A percentile compares a stretch with the other conserved stretches of the same genome.
Conservation (phyloP, 2,329 filamentous ascomycete genomes). For the Ophiostoma quercus region DNA sequence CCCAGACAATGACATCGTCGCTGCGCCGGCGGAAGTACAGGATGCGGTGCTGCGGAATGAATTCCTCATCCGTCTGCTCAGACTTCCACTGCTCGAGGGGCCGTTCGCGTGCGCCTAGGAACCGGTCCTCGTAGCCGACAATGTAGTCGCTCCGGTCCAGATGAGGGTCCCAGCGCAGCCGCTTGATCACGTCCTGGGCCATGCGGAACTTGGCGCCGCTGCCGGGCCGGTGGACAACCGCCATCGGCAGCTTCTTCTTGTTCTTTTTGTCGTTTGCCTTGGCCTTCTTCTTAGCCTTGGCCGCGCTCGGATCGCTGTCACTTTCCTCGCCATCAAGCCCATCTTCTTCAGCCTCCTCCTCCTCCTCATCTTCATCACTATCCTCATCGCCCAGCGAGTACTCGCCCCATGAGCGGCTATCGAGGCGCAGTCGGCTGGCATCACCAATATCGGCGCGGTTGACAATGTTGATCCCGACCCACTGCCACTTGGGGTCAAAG, state of each 20-base stretch:
- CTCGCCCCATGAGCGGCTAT: slow-evolving; percentile 47
- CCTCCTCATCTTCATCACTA: slow-evolving; percentile 38
- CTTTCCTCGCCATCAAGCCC: slow-evolving; percentile 37
- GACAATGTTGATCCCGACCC: slow-evolving; percentile 43
- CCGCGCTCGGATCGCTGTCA: slow-evolving; percentile 30
- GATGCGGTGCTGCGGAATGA: slow-evolving; percentile 61
- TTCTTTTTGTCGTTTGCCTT: slow-evolving; percentile 31
- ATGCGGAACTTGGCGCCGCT: slow-evolving; percentile 46
- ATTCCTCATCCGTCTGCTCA: slow-evolving; percentile 60
- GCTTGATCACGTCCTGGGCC: slow-evolving; percentile 54
- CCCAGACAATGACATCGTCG: slow-evolving; percentile 52
- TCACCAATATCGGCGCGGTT: slow-evolving; percentile 38
- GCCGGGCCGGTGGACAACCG: slow-evolving; percentile 20
- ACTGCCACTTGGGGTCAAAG: slow-evolving; percentile 46
- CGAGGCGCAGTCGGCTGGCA: slow-evolving; percentile 37
- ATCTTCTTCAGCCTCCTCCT: slow-evolving; percentile 35
- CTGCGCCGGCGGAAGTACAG: slow-evolving; percentile 54
- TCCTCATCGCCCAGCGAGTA: slow-evolving; percentile 44
- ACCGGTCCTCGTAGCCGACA: slow-evolving; percentile 58
- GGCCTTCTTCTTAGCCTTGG: slow-evolving; percentile 28
- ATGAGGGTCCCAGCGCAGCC: slow-evolving; percentile 55
- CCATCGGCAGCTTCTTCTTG: slow-evolving; percentile 23
- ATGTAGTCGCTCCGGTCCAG: slow-evolving; percentile 49
- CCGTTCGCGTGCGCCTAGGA: slow-evolving; percentile 51
- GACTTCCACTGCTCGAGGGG: slow-evolving; percentile 53